Percentiles rank a stretch among this genome's conserved stretches.
These are phyloP conservation scores for Extremus antarcticus DNA, from an alignment of 495 filamentous ascomycete genomes.

Conservation along the genomic window DNA sequence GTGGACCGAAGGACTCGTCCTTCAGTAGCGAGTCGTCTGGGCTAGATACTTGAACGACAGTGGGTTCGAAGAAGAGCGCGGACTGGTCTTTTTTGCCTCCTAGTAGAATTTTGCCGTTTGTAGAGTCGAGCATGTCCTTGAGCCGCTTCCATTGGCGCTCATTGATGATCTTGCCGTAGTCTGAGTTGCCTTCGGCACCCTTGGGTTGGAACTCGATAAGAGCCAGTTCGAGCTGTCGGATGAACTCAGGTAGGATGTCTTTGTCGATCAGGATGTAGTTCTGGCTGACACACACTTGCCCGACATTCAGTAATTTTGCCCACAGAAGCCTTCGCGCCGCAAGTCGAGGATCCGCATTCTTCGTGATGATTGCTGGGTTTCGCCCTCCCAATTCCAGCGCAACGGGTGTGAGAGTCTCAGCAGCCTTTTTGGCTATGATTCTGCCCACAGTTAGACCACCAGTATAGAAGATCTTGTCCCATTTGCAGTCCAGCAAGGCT, in stretches of 20 bases:
- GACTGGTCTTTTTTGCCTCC: conserved; percentile 71
- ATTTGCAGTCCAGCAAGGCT: conserved; percentile 72
- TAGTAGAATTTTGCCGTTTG: conserved; percentile 71
- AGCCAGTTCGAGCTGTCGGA: conserved; percentile 60
- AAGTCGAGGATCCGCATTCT: conserved; percentile 65
- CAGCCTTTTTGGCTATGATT: conserved; percentile 85
- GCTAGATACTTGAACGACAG: conserved; percentile 64
- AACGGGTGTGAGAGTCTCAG: conserved; percentile 81
- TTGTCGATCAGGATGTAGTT: conserved; percentile 82
- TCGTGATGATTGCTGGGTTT: conserved; percentile 84
- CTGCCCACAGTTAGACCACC: conserved; percentile 65
- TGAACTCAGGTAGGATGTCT: conserved; percentile 56
- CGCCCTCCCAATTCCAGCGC: conserved; percentile 79
- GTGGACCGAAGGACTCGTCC: conserved; percentile 82
- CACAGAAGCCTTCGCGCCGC: conserved; percentile 77
- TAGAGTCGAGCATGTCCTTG: conserved; percentile 75
- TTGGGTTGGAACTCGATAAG: conserved; percentile 76
- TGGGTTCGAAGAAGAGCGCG: conserved; percentile 76
- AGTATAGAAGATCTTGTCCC: conserved; percentile 98
- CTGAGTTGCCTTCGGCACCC: conserved; percentile 60
- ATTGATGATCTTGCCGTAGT: conserved; percentile 73
- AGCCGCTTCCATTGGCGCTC: conserved; percentile 66
- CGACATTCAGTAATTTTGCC: conserved; percentile 75
- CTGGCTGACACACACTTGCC: conserved; percentile 80
- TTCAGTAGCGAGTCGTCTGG: conserved; percentile 64